phyloP scores from a whole-genome alignment of 202 grass and related monocot species.

The Saccharum hybrid region DNA sequence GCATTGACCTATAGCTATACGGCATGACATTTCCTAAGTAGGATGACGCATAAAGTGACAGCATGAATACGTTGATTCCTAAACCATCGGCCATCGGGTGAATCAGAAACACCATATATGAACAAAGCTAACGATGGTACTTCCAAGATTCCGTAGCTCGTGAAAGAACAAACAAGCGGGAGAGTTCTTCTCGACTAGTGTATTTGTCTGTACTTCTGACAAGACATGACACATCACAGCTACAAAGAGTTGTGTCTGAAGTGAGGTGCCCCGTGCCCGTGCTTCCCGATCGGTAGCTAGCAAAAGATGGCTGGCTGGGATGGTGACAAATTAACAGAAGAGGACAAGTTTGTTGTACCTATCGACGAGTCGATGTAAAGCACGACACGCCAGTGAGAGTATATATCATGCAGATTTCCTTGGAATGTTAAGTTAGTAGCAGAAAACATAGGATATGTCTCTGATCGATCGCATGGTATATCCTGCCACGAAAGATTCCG shows the following conservation, averaged over 20 bases:
- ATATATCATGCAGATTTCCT: not conserved
- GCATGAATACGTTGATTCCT: conserved; percentile 14
- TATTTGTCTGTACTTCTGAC: conserved; percentile 12
- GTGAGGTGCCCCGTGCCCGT: conserved; percentile 20
- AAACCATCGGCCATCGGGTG: not conserved
- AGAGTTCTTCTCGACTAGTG: conserved; percentile 26
- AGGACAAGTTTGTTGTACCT: conserved; percentile 37
- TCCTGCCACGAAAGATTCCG: not conserved
- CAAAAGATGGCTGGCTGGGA: conserved; percentile 4
- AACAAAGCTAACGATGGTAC: conserved; percentile 6
- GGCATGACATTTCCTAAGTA: conserved; percentile 12
- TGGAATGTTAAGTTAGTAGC: too few species aligned
- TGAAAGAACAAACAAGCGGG: not conserved
- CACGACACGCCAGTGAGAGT: not conserved
- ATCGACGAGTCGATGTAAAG: conserved; percentile 44
- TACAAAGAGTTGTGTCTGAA: not conserved
- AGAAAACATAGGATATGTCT: too few species aligned
- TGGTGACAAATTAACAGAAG: not conserved
- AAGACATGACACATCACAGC: not conserved
- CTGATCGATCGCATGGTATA: not conserved
- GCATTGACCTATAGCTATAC: conserved; percentile 1
- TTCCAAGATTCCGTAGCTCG: conserved; percentile 29
- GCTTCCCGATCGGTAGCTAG: conserved; percentile 32
- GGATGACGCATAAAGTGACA: conserved; percentile 22
- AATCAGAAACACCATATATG: conserved; percentile 13